Conservation (phyloP, 73 alveolate genomes). For the Paramecium biaurelia region DNA sequence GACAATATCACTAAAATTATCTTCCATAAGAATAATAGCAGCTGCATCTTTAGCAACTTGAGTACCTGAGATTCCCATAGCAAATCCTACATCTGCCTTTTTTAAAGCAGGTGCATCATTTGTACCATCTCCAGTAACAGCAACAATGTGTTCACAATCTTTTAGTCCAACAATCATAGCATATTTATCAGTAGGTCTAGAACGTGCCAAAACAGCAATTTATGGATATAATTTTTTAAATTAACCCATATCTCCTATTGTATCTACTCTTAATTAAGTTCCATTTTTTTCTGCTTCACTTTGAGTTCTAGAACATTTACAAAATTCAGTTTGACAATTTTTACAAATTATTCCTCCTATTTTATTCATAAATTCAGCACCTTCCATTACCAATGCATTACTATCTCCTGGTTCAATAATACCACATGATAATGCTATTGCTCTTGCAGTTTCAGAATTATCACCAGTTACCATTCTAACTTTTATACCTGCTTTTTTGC, state of each 20-base stretch:
- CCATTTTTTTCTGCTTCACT: conserved; percentile 44
- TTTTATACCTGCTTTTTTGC: conserved; percentile 78
- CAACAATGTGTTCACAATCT: conserved; percentile 84
- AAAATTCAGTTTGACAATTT: conserved; percentile 64
- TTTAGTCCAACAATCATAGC: conserved; percentile 87
- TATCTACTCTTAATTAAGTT: conserved; percentile 70
- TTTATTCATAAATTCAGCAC: conserved; percentile 75
- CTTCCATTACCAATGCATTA: conserved; percentile 62
- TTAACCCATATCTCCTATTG: conserved; percentile 72
- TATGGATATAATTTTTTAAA: conserved; percentile 66
- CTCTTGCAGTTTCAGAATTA: conserved; percentile 88
- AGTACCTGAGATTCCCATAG: conserved; percentile 96
- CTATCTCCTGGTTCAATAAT: conserved; percentile 48
- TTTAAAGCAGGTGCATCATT: conserved; percentile 83
- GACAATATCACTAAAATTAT: conserved; percentile 92
- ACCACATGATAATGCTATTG: conserved; percentile 90
- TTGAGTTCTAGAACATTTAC: conserved; percentile 64
- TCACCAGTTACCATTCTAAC: conserved; percentile 97
- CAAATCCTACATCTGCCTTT: conserved; percentile 89
- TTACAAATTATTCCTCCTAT: conserved; percentile 88
- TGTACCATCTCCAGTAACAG: conserved; percentile 96
- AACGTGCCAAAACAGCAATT: conserved; percentile 84
- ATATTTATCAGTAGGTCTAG: conserved; percentile 92
- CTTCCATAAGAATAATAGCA: conserved; percentile 96
- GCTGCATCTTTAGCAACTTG: conserved; percentile 98